Conservation (phyloP, 2,329 filamentous ascomycete species). For the Knufia fluminis region DNA sequence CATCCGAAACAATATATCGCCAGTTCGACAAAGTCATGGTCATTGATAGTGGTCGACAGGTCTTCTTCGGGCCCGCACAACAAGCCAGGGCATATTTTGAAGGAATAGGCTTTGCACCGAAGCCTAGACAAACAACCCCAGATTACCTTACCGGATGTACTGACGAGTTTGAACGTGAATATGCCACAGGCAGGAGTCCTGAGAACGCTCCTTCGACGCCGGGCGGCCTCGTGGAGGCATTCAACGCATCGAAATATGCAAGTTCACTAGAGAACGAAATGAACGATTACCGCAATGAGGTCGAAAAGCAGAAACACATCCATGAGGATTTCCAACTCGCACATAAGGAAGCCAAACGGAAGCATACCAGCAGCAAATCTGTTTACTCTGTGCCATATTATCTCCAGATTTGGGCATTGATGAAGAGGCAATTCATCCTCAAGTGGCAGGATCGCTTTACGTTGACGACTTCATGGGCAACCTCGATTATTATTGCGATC, state of each 20-base stretch:
- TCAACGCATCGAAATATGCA: slow-evolving; percentile 54
- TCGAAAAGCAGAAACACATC: slow-evolving; percentile 56
- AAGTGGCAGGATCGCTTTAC: slow-evolving; percentile 79
- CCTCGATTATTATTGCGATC: slow-evolving; percentile 63
- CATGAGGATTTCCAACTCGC: slow-evolving; percentile 69
- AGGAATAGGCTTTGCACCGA: slow-evolving; percentile 61
- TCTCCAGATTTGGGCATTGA: slow-evolving; percentile 70
- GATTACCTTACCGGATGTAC: slow-evolving; percentile 78
- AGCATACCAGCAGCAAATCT: slow-evolving; percentile 59
- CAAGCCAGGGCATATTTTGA: slow-evolving; percentile 69
- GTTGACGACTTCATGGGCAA: slow-evolving; percentile 63
- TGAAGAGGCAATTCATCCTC: slow-evolving; percentile 74
- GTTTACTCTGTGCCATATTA: slow-evolving; percentile 79
- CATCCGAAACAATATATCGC: slow-evolving; percentile 69
- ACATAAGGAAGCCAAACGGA: slow-evolving; percentile 68
- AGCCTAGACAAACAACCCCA: slow-evolving; percentile 68
- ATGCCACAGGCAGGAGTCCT: slow-evolving; percentile 56
- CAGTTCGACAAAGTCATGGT: slow-evolving; percentile 79
- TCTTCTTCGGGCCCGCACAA: slow-evolving; percentile 61
- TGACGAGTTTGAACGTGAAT: slow-evolving; percentile 73
- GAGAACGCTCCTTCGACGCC: slow-evolving; percentile 61
- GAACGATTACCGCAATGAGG: slow-evolving; percentile 53
- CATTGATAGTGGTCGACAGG: slow-evolving; percentile 65
- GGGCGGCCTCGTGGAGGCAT: slow-evolving; percentile 59
- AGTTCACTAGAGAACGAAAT: slow-evolving; percentile 56